These are phyloP conservation scores for Penicillium oxalicum DNA, from an alignment of 2,329 filamentous ascomycete species.

Conservation along the genomic window DNA sequence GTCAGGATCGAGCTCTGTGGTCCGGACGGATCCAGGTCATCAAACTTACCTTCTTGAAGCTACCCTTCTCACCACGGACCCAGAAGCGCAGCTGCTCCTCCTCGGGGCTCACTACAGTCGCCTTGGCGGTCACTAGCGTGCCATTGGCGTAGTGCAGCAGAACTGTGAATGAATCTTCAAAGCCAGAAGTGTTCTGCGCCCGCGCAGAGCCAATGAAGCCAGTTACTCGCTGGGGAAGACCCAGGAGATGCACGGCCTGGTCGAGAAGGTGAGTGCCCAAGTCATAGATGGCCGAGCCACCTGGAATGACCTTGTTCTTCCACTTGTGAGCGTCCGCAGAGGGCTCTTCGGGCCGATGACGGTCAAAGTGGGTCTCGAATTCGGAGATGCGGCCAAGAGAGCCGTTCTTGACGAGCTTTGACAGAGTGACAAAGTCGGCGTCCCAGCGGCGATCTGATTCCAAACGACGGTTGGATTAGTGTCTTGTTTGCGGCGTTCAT, in stretches of 20 bases:
- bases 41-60: constrained; percentile 61
- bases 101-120: constrained; percentile 63
- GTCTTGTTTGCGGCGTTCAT: not conserved
- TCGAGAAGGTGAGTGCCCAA: constrained; percentile 72
- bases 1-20: too few species aligned
- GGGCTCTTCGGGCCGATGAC: constrained; percentile 57
- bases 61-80: constrained; percentile 68
- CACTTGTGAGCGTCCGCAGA: constrained; percentile 45
- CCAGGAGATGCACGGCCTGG: constrained; percentile 66
- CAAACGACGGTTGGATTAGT: constrained; percentile 3
- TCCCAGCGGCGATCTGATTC: constrained; percentile 63
- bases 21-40: too few species aligned
- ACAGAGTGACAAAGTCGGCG: constrained; percentile 66
- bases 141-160: constrained; percentile 61
- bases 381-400: constrained; percentile 67
- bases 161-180: constrained; percentile 52
- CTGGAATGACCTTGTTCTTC: constrained; percentile 62
- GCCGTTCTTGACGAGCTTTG: constrained; percentile 54
- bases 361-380: constrained; percentile 75
- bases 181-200: constrained; percentile 47
- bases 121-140: constrained; percentile 63
- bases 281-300: constrained; percentile 65
- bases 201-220: constrained; percentile 64
- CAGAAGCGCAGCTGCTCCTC: constrained; percentile 66
- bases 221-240: constrained; percentile 60